Base-by-base conservation (phyloP, 768 basidiomycete species). In the Amanita inopinata region DNA sequence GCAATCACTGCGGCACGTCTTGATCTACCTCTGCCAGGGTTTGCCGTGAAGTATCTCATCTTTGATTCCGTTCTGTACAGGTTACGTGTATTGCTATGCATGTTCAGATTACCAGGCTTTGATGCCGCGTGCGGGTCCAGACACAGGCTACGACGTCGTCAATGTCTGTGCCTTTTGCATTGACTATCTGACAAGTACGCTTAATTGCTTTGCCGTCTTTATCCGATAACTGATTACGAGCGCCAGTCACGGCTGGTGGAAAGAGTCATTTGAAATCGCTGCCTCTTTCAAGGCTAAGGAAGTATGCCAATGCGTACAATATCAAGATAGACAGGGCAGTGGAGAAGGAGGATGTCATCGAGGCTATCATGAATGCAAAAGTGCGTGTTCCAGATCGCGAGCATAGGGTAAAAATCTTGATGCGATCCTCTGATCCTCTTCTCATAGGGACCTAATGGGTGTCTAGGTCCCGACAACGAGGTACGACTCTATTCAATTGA, bases 261-360 rank as follows among this genome's bases (percentile, higher is more conserved):
- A 71, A 70, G 49, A 62, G 64, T 5, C 67, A 77, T 33, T 65
- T 89, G 2, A 76, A 73, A 51, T 51, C 56, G 4, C 56, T 80
- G 49, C 68, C 80, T 0, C 57, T 87, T 31, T 58, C 71, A 33
- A 82, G 73, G 51, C 64, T 89, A 37, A 78, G 74, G 64, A 77
- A 72, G 37, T 88, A 88, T 53, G 69, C 79, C 18, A 70, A 65
- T 40, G 80, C 78, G 4, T 89, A 89, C 49, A 73, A 76, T 43
- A 82, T 89, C 50, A 61, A 66, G 40, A 67, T 73, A 12, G 72
- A 68, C 43, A 70, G 73, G 36, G 74, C 78, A 1, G 66, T 86
- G 11, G 86, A 89, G 57, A 88, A 88, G 59, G 79, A 83, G 39
- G 85, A 88, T 55, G 61, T 88, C 33, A 75, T 88, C 28, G 80